phyloP scores from a whole-genome alignment of 2,329 filamentous ascomycete species.

The Verticillium alfalfae region DNA sequence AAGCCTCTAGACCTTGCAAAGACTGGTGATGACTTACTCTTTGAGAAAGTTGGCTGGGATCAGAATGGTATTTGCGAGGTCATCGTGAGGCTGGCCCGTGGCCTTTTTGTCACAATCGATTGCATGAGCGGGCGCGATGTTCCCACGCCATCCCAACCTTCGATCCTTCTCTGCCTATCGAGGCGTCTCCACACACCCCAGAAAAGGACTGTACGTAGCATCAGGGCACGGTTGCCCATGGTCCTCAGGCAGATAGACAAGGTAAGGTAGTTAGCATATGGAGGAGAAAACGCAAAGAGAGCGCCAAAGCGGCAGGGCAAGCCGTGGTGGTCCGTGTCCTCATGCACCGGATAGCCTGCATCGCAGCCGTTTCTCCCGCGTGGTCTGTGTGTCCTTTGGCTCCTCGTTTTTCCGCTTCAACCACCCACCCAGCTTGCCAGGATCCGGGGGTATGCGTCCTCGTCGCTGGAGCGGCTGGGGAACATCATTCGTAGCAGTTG shows the following conservation, averaged over 20 bases:
- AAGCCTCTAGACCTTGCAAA: not conserved
- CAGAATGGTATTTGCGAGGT: not conserved
- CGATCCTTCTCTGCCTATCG: not conserved
- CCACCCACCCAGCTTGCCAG: not conserved
- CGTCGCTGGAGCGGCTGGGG: not conserved
- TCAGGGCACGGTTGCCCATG: not conserved
- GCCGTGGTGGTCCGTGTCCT: not conserved
- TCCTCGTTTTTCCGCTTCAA: not conserved
- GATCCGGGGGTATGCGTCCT: not conserved
- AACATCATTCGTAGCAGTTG: not conserved
- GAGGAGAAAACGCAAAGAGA: not conserved
- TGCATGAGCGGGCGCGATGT: not conserved
- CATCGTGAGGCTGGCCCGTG: not conserved
- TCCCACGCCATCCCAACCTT: not conserved
- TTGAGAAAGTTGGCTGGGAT: not conserved
- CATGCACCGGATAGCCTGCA: not conserved
- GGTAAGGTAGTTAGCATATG: too few species aligned
- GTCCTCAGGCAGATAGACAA: not conserved
- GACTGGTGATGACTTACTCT: not conserved
- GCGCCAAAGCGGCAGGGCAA: not conserved
- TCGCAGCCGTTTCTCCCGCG: not conserved
- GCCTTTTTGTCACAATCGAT: not conserved
- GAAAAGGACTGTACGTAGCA: not conserved
- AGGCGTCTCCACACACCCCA: not conserved
- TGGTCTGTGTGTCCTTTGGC: not conserved